phyloP scores from a whole-genome alignment of 2,329 filamentous ascomycete species.

The Tricladium varicosporioides region DNA sequence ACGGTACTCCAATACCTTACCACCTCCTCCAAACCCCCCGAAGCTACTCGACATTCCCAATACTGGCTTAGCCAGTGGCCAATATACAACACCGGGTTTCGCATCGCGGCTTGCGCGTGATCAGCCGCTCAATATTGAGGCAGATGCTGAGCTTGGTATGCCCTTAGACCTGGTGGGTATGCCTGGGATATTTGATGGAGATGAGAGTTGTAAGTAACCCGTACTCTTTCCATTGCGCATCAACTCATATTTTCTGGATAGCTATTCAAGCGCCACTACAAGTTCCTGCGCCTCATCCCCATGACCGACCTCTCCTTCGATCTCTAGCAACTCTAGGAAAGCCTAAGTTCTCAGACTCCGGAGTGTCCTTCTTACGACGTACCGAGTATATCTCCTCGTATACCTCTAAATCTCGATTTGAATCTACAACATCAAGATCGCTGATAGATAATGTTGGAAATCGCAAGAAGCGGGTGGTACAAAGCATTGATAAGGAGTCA shows the following conservation, averaged over 20 bases:
- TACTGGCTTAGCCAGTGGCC: slow-evolving; percentile 78
- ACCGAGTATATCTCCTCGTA: slow-evolving; percentile 88
- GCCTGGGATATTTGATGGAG: slow-evolving; percentile 90
- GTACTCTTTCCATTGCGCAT: background rate
- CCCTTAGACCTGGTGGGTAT: slow-evolving; percentile 92
- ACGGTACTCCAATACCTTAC: slow-evolving; percentile 92
- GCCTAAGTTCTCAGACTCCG: slow-evolving; percentile 69
- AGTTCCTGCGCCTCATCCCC: slow-evolving; percentile 71
- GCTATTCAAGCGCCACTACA: slow-evolving; percentile 79
- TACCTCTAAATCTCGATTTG: slow-evolving; percentile 46
- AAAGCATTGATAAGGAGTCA: slow-evolving; percentile 53
- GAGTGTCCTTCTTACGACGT: slow-evolving; percentile 89
- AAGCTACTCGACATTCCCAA: slow-evolving; percentile 98
- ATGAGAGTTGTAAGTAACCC: slow-evolving; percentile 75
- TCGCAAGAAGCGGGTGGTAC: slow-evolving; percentile 45
- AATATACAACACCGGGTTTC: slow-evolving; percentile 89
- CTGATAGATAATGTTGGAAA: slow-evolving; percentile 41
- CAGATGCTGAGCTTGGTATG: slow-evolving; percentile 97
- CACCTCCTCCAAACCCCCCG: slow-evolving; percentile 88
- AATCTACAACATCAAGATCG: slow-evolving; percentile 53
- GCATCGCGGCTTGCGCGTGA: slow-evolving; percentile 85
- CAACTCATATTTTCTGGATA: slow-evolving; percentile 38
- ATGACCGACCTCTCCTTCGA: slow-evolving; percentile 80
- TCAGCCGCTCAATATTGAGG: slow-evolving; percentile 93
- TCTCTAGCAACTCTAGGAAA: slow-evolving; percentile 84